Evolutionary conservation across 257 asterid species (phyloP).

Genomic region (Nicotiana sylvestris): DNA sequence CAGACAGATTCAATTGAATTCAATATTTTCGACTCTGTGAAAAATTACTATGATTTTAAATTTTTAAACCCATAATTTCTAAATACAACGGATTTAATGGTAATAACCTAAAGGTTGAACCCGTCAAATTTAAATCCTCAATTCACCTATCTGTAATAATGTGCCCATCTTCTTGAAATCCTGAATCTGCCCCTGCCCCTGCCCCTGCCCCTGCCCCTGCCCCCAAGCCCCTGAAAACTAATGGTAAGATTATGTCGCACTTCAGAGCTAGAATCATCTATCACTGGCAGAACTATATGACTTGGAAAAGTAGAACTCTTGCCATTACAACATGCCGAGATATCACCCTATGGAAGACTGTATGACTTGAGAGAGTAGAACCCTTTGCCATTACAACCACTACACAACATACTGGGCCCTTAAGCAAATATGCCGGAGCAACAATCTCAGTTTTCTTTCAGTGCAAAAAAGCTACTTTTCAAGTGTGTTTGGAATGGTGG

Average conservation of each 20-base stretch:
- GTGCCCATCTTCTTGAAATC: no score
- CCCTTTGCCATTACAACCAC: not conserved
- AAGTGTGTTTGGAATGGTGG: no score
- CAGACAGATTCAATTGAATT: no score
- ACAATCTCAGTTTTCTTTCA: not conserved
- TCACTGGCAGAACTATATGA: not conserved
- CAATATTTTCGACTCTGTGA: no score
- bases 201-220: no score
- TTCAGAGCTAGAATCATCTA: not conserved
- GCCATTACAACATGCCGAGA: not conserved
- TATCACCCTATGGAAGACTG: not conserved
- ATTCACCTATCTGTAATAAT: no score
- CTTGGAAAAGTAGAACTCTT: not conserved
- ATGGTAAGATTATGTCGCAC: not conserved
- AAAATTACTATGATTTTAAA: no score
- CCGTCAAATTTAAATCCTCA: no score
- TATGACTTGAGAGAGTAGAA: not conserved
- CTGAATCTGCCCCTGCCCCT: no score
- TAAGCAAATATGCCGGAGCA: not conserved
- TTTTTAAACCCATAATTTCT: no score
- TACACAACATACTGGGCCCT: not conserved
- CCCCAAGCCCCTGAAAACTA: not conserved
- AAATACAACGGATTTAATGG: no score
- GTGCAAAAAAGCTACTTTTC: not conserved
- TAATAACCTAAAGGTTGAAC: no score